Evolutionary conservation across 2,329 filamentous ascomycete species (phyloP).

Genomic region (Nemania sp.): DNA sequence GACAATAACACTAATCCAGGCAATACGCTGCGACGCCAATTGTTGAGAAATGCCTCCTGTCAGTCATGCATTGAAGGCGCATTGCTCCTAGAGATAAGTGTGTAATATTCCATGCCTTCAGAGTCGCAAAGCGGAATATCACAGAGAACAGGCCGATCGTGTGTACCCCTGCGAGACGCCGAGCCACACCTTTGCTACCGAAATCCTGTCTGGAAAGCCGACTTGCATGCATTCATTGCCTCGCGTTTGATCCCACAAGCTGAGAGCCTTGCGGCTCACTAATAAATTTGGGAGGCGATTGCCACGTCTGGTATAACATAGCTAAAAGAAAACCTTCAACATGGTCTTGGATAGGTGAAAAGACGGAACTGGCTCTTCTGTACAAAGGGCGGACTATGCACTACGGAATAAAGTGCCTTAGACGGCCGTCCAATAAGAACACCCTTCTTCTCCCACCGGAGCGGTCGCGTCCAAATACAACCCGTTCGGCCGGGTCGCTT

Average conservation of each 20-base stretch:
- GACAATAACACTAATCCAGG: too few relatives aligned
- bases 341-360: slow-evolving; percentile 6
- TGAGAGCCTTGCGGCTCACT: slow-evolving; percentile 27
- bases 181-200: slow-evolving; percentile 17
- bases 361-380: slow-evolving; percentile 1
- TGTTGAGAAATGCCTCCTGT: background rate
- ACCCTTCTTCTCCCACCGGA: too few relatives aligned
- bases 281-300: slow-evolving; percentile 22
- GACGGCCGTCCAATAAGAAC: too few relatives aligned
- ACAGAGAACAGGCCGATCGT: too few relatives aligned
- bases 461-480: slow-evolving; percentile 7
- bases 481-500: slow-evolving; percentile 18
- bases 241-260: slow-evolving; percentile 34
- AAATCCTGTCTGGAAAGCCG: slow-evolving; percentile 25
- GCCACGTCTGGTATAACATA: slow-evolving; percentile 5
- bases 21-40: too few relatives aligned
- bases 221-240: slow-evolving; percentile 19
- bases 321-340: slow-evolving; percentile 24
- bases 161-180: slow-evolving; percentile 14
- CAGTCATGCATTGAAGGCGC: background rate
- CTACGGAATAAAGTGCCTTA: too few relatives aligned
- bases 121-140: too few relatives aligned
- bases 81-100: background rate
- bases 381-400: background rate
- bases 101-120: background rate